Evolutionary conservation across 345 rosid genomes (phyloP), one percentile per base, ranked within the genome.

Genomic region (Acer saccharum): DNA sequence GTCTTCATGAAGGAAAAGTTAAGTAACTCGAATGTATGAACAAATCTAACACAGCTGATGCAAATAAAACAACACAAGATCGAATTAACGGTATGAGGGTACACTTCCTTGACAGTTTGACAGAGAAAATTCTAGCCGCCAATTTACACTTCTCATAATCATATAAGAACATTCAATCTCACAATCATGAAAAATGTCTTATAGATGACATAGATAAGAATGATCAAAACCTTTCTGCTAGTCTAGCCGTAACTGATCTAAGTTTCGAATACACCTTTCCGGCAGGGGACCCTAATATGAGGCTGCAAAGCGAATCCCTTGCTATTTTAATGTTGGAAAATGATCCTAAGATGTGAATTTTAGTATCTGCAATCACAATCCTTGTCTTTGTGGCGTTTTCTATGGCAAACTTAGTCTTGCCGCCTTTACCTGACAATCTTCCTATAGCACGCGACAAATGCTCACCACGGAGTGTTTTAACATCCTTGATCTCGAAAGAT

Each of bases 401-500:
- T 9, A 92, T 94, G 0, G 96, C 96, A 83, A 92, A 92, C 85
- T 83, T 93, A 5, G 97, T 91, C 82, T 93, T 93, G 10, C 98
- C 98, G 1, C 97, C 97, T 86, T 93, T 91, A 0, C 98, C 98
- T 0, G 97, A 94, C 80, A 93, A 70, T 79, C 97, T 87, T 41
- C 98, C 95, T 16, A 94, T 90, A 2, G 98, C 98, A 1, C 97
- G 91, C 2, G 97, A 94, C 78, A 89, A 76, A 78, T 94, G 98
- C 89, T 94, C 97, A 0, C 98, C 97, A 57, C 81, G 75, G 21
- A 94, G 91, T 0, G 98, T 92, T 83, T 94, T 94, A 41, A 94
- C 97, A 80, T 94, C 97, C 87, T 94, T 94, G 69, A 94, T 93
- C 82, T 92, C 96, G 62, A 94, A 91, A 8, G 98, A 92, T 60